Percentiles rank a stretch among this genome's conserved stretches.
phyloP scores from a whole-genome alignment of 192 early-diverging fungal genomes.

The Entophlyctis luteolus region DNA sequence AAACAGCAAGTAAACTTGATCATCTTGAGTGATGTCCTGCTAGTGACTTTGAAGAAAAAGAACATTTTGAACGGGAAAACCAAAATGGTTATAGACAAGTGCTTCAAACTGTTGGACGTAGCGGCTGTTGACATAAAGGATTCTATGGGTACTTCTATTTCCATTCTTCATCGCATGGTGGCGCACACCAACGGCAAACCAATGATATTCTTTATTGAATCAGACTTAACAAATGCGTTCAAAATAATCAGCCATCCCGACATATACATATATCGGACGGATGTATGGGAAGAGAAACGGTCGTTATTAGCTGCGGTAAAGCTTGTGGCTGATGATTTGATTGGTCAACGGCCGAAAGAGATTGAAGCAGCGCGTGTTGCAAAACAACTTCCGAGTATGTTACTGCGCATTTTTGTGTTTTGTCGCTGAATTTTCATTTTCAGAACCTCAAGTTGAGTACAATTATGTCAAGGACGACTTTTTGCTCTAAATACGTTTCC shows the following conservation, averaged over 20 bases:
- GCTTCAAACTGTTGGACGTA: conserved; percentile 73
- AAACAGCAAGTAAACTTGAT: conserved; percentile 76
- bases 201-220: conserved; percentile 3
- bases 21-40: conserved; percentile 78
- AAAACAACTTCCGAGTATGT: too few relatives aligned
- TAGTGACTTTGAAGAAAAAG: conserved; percentile 77
- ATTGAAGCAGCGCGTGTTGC: not conserved
- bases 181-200: not conserved
- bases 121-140: conserved; percentile 83
- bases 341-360: conserved; percentile 10
- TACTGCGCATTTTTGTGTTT: too few relatives aligned
- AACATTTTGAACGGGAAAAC: conserved; percentile 61
- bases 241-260: conserved; percentile 83
- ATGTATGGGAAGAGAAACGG: conserved; percentile 68
- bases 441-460: too few relatives aligned
- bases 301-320: conserved; percentile 43
- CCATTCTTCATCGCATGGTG: too few relatives aligned
- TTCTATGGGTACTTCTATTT: conserved; percentile 49
- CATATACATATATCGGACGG: conserved; percentile 67
- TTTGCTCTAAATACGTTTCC: too few relatives aligned
- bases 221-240: conserved; percentile 74
- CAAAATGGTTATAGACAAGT: conserved; percentile 76
- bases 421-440: too few relatives aligned
- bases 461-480: too few relatives aligned
- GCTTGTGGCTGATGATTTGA: conserved; percentile 8